phyloP scores from a whole-genome alignment of 1,284 basidiomycete species.

The Tilletia walkeri region DNA sequence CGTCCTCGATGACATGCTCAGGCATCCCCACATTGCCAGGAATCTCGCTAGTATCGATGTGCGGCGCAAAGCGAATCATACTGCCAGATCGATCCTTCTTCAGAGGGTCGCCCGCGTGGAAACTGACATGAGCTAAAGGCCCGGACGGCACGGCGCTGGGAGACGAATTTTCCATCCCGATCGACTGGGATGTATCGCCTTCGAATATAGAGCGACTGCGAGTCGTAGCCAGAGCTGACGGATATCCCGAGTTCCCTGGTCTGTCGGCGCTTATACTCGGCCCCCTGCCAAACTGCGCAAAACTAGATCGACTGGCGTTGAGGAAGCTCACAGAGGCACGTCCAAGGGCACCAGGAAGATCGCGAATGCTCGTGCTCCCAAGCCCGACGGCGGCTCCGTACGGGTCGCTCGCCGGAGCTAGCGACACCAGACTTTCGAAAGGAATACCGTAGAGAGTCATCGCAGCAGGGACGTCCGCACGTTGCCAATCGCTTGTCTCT shows the following conservation, averaged over 20 bases:
- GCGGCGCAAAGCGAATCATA: conserved; percentile 9
- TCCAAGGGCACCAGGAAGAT: conserved; percentile 19
- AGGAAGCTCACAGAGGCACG: background rate
- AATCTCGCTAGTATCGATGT: conserved; percentile 22
- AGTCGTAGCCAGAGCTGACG: background rate
- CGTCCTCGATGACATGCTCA: background rate
- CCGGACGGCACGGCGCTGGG: background rate
- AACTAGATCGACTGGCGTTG: background rate
- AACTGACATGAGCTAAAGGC: background rate
- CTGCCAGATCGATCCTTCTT: conserved; percentile 11
- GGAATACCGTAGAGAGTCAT: conserved; percentile 68
- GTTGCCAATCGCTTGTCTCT: background rate
- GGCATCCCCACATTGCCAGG: background rate
- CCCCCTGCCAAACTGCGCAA: background rate
- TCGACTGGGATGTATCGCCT: background rate
- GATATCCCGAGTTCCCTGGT: background rate
- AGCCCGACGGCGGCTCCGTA: conserved; percentile 58
- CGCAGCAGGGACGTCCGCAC: conserved; percentile 46
- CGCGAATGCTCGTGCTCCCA: conserved; percentile 39
- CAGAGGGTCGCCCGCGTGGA: background rate
- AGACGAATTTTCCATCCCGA: background rate
- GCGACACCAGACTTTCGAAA: conserved; percentile 72
- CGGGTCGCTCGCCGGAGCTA: conserved; percentile 73
- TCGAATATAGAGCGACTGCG: conserved; percentile 6
- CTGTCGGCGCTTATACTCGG: background rate